Base-by-base conservation (phyloP, 805 yeast species). In the Kodamaea kaohsiungensis region DNA sequence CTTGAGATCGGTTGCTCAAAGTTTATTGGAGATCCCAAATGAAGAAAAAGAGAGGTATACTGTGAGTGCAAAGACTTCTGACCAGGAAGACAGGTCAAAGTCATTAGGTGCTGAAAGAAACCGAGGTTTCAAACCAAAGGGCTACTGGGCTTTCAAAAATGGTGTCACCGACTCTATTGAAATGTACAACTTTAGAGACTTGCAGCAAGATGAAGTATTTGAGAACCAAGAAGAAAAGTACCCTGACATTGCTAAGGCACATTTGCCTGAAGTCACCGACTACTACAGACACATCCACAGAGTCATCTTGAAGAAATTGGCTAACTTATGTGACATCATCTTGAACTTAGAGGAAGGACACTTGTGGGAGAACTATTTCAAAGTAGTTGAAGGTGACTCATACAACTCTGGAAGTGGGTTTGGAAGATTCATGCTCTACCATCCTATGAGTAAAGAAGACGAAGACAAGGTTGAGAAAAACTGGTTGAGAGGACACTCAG, bases 1-100 rank as follows among this genome's bases (percentile, higher is more conserved):
- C n/a, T 57, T 77, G 43, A 65, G 72, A 54, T 65, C 80, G 0
- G 61, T 78, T 17, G 73, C 78, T 1, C 82, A 77, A 57, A 66
- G 76, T 1, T 64, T 77, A 1, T 64, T 76, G 43, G 77, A 75
- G 43, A 59, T 75, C 6, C 74, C 80, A 2, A 73, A 72, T 16
- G 78, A 73, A 22, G 71, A 64, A 37, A 78, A 78, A 60, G 58
- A 60, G 25, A 53, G 72, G 38, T 73, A 66, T 53, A 54, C 73
- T 10, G 79, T 81, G 2, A 82, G 82, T 25, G 76, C 69, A 18
- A 63, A 59, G 56, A 65, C 65, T 39, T 61, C 70, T 6, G 71
- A 68, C 50, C 53, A 58, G 2, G 71, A 67, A 55, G 70, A 67
- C 42, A 55, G 71, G 27, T 22, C 60, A 2, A 59, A 49, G 10